Evolutionary conservation across 345 rosid genomes (phyloP), one percentile per base, ranked within the genome.

Genomic region (Rhodamnia rubescens): DNA sequence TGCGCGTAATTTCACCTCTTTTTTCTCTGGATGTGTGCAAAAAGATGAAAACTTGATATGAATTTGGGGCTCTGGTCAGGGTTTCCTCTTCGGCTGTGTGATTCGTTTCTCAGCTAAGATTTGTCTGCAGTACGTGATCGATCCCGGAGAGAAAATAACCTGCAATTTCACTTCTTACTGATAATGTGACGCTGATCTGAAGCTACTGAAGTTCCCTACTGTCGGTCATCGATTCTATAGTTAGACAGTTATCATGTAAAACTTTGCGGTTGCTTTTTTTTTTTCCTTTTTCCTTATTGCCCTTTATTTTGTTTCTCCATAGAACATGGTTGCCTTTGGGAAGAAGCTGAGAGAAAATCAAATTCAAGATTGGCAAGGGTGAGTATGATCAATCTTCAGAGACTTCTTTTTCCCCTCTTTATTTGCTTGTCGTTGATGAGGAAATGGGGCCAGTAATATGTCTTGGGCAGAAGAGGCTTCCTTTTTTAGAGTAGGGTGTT

Each of bases 241-340:
- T 44, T 5, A 64, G 12, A 44, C 78, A 64, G 18, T 64, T 64
- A 18, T 64, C 75, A 64, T 8, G 44, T 64, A 42, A 64, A 64
- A 10, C 7, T 32, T 20, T 32, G 24, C 44, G 44, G 75, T 64
- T 9, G 44, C 24, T 15, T 5, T 2, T 32, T 32, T 32, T 4
- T n/a, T n/a, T n/a, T n/a, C n/a, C n/a, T 57, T 57, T 24, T n/a
- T 58, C 24, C 44, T 64, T 32, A 32, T 20, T 18, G 78, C 22
- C 24, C 44, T 32, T 20, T 32, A 1, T 64, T 64, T 32, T 32
- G 78, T 64, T 64, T 64, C 22, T 64, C 78, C 78, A 4, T 36
- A 64, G 78, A 87, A 92, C 84, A 96, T 95, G 99, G 98, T 96
- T 89, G 96, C 95, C 42, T 96, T 96, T 84, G 98, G 99, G 91